Conservation (phyloP, 139 green algal species). For the Pseudopediastrum boryanum region DNA sequence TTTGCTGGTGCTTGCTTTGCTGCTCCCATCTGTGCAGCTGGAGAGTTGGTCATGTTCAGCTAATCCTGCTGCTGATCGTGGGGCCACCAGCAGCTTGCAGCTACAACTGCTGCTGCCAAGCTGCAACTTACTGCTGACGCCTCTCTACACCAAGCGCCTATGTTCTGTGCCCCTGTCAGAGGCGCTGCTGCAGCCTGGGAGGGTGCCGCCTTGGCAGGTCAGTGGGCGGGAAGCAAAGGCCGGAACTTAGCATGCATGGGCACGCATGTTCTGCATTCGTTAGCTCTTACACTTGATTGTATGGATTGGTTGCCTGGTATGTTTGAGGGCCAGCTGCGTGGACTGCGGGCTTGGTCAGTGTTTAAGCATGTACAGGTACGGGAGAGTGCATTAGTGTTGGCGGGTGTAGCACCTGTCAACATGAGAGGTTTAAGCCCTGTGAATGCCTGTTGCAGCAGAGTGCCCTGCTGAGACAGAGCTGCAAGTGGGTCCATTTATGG, state of each 20-base stretch:
- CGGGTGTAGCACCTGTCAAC: too few relatives aligned
- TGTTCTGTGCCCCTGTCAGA: conserved; percentile 45
- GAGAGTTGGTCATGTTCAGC: background rate
- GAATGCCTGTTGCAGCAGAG: too few relatives aligned
- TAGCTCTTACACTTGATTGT: too few relatives aligned
- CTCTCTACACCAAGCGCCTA: conserved; percentile 53
- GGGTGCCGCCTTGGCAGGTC: background rate
- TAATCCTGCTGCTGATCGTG: background rate
- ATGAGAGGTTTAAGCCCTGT: too few relatives aligned
- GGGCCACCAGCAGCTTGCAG: background rate
- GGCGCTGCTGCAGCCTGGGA: conserved; percentile 19
- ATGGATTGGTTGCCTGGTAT: too few relatives aligned
- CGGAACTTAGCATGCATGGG: too few relatives aligned
- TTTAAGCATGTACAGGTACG: background rate
- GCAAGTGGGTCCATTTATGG: too few relatives aligned
- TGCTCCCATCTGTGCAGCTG: background rate
- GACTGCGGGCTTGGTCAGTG: conserved; percentile 1
- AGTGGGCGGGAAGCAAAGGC: too few relatives aligned
- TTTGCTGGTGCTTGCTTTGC: background rate
- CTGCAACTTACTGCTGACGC: conserved; percentile 36
- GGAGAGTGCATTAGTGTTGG: too few relatives aligned
- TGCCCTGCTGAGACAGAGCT: too few relatives aligned
- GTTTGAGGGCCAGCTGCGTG: too few relatives aligned
- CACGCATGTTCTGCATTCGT: too few relatives aligned
- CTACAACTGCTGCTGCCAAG: conserved; percentile 41